Percentiles rank a stretch among this genome's conserved stretches.
phyloP scores from a whole-genome alignment of 2,329 filamentous ascomycete species.

The Colletotrichum viniferum region DNA sequence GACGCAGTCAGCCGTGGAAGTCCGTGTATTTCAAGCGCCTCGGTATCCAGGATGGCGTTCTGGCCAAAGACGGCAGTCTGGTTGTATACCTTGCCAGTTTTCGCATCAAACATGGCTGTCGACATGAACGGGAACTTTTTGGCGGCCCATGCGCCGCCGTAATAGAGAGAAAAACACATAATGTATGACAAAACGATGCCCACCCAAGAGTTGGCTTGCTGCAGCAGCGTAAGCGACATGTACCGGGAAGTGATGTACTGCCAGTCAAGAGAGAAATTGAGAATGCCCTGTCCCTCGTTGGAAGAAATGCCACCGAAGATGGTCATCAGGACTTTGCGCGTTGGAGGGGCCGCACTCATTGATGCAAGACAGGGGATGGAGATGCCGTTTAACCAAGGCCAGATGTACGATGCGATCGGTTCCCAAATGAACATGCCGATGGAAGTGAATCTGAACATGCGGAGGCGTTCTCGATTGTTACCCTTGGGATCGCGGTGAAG shows the following conservation, averaged over 20 bases:
- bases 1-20: conserved; percentile 41
- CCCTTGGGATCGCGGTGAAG: conserved; percentile 16
- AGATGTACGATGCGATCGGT: conserved; percentile 14
- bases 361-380: conserved; percentile 47
- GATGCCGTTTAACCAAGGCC: conserved; percentile 19
- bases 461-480: neutral
- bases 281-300: conserved; percentile 42
- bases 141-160: conserved; percentile 39
- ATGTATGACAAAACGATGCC: conserved; percentile 41
- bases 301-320: conserved; percentile 51
- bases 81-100: conserved; percentile 41
- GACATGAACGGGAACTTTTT: conserved; percentile 28
- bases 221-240: conserved; percentile 18
- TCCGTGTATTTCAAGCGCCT: conserved; percentile 35
- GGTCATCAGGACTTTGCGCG: conserved; percentile 45
- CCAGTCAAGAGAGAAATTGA: conserved; percentile 47
- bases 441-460: conserved; percentile 15
- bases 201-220: conserved; percentile 38
- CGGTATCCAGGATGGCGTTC: conserved; percentile 1
- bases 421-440: conserved; percentile 21
- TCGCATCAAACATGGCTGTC: conserved; percentile 41
- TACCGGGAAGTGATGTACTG: conserved; percentile 38
- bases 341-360: conserved; percentile 7
- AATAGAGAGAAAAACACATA: conserved; percentile 44
- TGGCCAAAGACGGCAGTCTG: conserved; percentile 44